phyloP scores from a whole-genome alignment of 495 filamentous ascomycete species.

The Penicillium diatomitis region DNA sequence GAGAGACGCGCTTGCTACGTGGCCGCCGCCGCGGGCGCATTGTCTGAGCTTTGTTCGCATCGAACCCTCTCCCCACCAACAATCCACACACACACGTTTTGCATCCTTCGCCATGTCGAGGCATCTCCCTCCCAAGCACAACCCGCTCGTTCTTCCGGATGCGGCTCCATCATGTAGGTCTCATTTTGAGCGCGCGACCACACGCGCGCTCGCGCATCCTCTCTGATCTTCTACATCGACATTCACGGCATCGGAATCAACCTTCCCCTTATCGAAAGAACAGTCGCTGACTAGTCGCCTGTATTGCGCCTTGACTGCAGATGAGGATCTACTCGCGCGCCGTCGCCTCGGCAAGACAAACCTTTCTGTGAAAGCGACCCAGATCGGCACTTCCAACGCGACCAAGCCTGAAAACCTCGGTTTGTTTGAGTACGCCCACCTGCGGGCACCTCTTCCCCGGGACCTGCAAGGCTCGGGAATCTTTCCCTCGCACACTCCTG shows the following conservation, averaged over 20 bases:
- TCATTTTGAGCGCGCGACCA: conserved; percentile 12
- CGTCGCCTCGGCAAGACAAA: conserved; percentile 89
- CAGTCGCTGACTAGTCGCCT: conserved; percentile 21
- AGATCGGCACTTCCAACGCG: conserved; percentile 55
- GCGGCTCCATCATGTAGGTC: conserved; percentile 55
- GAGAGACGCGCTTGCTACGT: conserved; percentile 42
- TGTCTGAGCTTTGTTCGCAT: conserved; percentile 16
- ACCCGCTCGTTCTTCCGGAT: conserved; percentile 70
- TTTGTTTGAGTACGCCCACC: conserved; percentile 89
- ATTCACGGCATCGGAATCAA: no score
- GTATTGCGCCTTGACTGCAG: conserved; percentile 31
- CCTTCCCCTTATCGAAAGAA: no score
- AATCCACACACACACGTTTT: not conserved
- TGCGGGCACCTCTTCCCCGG: conserved; percentile 82
- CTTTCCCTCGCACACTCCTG: conserved; percentile 57
- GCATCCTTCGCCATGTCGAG: conserved; percentile 47
- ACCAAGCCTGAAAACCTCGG: conserved; percentile 63
- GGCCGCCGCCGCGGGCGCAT: conserved; percentile 32
- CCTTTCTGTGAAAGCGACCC: conserved; percentile 65
- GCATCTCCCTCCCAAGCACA: conserved; percentile 58
- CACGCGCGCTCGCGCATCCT: conserved; percentile 9
- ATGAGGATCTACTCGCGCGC: conserved; percentile 71
- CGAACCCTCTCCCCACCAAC: conserved; percentile 2
- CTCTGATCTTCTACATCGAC: not conserved
- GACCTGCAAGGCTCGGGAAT: conserved; percentile 82